A percentile compares a stretch with the other conserved stretches of the same genome.
Evolutionary conservation across 1,139 yeast genomes (phyloP).

Genomic region (Magnusiomyces sp.): DNA sequence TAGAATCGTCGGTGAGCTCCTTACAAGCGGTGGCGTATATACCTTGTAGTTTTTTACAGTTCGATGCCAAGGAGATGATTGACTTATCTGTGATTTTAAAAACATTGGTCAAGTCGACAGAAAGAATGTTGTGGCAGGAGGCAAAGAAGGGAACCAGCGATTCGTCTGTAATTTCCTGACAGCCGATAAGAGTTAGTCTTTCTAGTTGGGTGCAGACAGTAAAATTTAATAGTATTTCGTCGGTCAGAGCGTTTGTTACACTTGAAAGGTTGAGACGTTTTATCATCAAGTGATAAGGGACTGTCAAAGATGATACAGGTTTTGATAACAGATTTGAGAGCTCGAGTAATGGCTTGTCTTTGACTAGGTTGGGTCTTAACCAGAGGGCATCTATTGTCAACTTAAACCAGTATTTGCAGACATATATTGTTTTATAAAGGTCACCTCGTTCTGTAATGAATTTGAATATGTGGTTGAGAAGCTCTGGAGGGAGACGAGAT

Average conservation of each 20-base stretch:
- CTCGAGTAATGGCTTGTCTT: conserved; percentile 2
- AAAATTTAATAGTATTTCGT: conserved; percentile 40
- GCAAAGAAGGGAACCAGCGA: conserved; percentile 56
- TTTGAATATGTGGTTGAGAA: conserved; percentile 61
- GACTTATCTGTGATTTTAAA: conserved; percentile 58
- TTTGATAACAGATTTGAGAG: no score
- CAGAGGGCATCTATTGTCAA: conserved; percentile 74
- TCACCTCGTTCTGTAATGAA: conserved; percentile 56
- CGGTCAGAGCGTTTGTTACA: conserved; percentile 60
- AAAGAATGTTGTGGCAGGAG: conserved; percentile 64
- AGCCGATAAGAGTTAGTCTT: conserved; percentile 75
- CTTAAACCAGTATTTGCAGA: conserved; percentile 70
- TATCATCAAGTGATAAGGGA: conserved; percentile 60
- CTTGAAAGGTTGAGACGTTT: conserved; percentile 74
- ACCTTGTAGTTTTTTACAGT: conserved; percentile 78
- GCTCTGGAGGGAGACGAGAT: conserved; percentile 68
- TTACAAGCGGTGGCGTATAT: conserved; percentile 83
- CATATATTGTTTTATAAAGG: conserved; percentile 58
- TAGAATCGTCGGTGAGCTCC: conserved; percentile 55
- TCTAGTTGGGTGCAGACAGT: conserved; percentile 61
- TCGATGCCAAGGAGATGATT: conserved; percentile 56
- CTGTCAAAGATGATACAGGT: no score
- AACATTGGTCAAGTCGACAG: conserved; percentile 89
- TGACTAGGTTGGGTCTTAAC: conserved; percentile 68
- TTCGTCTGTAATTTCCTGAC: conserved; percentile 53